Evolutionary conservation across 75 land plant species (phyloP), one percentile per base, ranked within the genome.

Genomic region (Pseudotsuga menziesii): DNA sequence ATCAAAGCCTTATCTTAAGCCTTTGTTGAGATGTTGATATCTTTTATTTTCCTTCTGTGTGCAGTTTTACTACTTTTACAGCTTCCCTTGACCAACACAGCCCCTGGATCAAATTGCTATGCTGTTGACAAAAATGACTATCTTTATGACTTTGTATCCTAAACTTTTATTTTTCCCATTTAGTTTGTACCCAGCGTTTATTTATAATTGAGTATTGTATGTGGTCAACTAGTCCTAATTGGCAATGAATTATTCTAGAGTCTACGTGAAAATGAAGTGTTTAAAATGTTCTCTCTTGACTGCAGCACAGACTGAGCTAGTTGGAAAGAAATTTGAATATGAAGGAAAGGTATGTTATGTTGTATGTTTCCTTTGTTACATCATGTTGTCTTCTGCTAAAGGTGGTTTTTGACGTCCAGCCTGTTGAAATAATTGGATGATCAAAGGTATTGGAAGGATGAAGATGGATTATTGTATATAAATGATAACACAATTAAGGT

Each of bases 81-180:
- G 20, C 20, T 67, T 41, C 60, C 82, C 16, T 35, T 29, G 56
- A 73, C 82, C 35, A 29, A 66, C 41, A 78, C 22, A 29, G 66
- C 70, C 20, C 81, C 79, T 44, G 25, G 13, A 27, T 81, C 82
- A 32, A 64, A 78, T 17, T 81, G 82, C 82, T 81, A 81, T 73
- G 41, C 23, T 56, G 19, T 81, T 59, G 73, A 78, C 74, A 36
- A 70, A 52, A 57, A 41, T 32, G 70, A 63, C 48, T 57, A 78
- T 32, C 57, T 81, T 41, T 79, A 78, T 79, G 82, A 81, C 44
- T 64, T 81, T 70, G 82, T 81, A 81, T 80, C 77, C 61, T 44
- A 0, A 44, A 22, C n/a, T 60, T 60, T 64, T 4, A 19, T 17
- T 67, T 39, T 63, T 44, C 48, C 48, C 48, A 44, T 44, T 41